These are phyloP conservation scores for Mycena citricolor DNA, from an alignment of 1,284 basidiomycete genomes.

Conservation along the genomic window DNA sequence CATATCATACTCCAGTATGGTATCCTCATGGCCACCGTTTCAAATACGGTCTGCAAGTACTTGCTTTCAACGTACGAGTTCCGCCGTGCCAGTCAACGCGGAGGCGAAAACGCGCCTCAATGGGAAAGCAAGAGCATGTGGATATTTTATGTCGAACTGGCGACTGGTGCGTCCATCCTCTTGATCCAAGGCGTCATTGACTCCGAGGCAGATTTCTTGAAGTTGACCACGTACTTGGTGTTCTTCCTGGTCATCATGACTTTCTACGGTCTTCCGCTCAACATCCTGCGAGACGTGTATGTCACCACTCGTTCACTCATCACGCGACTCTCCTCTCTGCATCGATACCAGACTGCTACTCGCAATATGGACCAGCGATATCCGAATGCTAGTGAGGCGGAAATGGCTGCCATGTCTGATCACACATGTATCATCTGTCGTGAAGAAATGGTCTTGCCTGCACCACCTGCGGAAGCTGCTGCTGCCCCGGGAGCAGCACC, in stretches of 20 bases:
- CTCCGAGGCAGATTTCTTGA: constrained; percentile 77
- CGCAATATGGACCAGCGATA: constrained; percentile 97
- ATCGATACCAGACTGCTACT: constrained; percentile 92
- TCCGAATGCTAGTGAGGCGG: constrained; percentile 88
- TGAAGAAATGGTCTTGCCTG: constrained; percentile 84
- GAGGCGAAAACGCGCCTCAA: constrained; percentile 83
- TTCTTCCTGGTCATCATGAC: constrained; percentile 94
- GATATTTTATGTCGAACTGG: constrained; percentile 91
- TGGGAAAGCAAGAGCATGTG: constrained; percentile 99
- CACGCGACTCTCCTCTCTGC: constrained; percentile 80
- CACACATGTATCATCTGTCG: constrained; percentile 97
- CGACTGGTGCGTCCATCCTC: constrained; percentile 66
- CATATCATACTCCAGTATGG: constrained; percentile 62
- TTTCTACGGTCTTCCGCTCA: constrained; percentile 94
- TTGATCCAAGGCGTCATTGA: not conserved
- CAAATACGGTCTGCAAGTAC: constrained; percentile 85
- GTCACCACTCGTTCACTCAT: constrained; percentile 92
- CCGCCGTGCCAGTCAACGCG: constrained; percentile 69
- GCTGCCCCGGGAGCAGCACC: constrained; percentile 33
- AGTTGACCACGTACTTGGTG: constrained; percentile 87
- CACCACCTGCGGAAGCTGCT: constrained; percentile 31
- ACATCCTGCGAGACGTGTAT: constrained; percentile 96
- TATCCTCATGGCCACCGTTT: constrained; percentile 81
- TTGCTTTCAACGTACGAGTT: constrained; percentile 82
- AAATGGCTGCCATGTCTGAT: constrained; percentile 80